Conservation (phyloP, 345 rosid species). For the Ceriops tagal region DNA sequence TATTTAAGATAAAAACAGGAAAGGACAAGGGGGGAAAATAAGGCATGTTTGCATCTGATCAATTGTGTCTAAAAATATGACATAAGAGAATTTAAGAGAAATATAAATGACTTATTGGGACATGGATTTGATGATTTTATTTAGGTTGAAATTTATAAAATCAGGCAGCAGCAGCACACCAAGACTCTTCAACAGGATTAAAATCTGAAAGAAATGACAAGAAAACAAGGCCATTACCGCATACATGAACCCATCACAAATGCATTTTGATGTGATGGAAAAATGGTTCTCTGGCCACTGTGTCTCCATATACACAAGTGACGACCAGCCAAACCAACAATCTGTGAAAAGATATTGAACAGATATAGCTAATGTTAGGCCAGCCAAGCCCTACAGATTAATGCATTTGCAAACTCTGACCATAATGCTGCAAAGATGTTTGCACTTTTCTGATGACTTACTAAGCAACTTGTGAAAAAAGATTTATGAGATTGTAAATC, state of each 20-base stretch:
- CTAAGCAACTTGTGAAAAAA: neutral
- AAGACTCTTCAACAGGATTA: neutral
- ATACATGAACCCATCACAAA: slow-evolving; percentile 71
- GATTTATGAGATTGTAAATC: neutral
- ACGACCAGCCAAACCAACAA: slow-evolving; percentile 83
- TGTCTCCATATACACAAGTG: slow-evolving; percentile 87
- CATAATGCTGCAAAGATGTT: neutral
- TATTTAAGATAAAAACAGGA: neutral
- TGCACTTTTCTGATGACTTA: neutral
- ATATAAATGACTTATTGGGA: too few species aligned
- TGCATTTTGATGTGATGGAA: slow-evolving; percentile 71
- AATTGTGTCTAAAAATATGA: neutral
- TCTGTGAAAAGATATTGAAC: slow-evolving; percentile 36
- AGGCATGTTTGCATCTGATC: neutral
- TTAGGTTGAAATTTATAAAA: too few species aligned
- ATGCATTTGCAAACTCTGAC: neutral
- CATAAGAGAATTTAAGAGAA: neutral
- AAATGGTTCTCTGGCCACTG: slow-evolving; percentile 62
- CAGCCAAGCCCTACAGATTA: neutral
- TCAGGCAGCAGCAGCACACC: too few species aligned
- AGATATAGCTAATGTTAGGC: neutral
- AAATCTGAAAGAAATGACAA: neutral
- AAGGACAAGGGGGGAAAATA: too few species aligned
- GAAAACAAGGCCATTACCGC: slow-evolving; percentile 49
- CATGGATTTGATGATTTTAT: too few species aligned